Evolutionary conservation across 2,329 filamentous ascomycete species (phyloP).

Genomic region (Cladophialophora chaetospira): DNA sequence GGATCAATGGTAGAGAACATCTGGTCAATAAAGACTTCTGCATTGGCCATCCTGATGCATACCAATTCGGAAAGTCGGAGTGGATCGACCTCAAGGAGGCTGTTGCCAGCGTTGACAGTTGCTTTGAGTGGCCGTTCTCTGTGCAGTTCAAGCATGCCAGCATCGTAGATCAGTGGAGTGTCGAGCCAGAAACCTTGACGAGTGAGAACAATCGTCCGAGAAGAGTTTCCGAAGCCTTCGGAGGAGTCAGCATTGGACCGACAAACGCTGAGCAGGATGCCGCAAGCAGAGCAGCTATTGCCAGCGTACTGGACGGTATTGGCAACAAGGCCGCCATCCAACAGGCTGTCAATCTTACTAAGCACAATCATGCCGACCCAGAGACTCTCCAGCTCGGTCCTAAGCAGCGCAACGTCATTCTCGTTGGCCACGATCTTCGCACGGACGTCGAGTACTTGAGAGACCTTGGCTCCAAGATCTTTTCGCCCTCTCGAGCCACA

Average conservation of each 20-base stretch:
- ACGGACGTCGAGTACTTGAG: slow-evolving; percentile 70
- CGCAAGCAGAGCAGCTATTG: slow-evolving; percentile 20
- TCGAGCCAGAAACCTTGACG: not conserved
- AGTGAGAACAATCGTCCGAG: not conserved
- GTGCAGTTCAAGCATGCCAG: slow-evolving; percentile 33
- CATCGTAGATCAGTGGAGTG: slow-evolving; percentile 12
- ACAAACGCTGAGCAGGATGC: slow-evolving; percentile 19
- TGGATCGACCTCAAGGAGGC: slow-evolving; percentile 53
- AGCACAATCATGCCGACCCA: not conserved
- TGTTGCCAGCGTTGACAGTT: slow-evolving; percentile 51
- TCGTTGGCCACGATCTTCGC: slow-evolving; percentile 75
- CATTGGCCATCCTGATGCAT: slow-evolving; percentile 72
- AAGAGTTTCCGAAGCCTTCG: not conserved
- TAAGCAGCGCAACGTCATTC: slow-evolving; percentile 62
- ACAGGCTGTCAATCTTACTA: slow-evolving; percentile 1
- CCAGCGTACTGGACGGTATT: slow-evolving; percentile 16
- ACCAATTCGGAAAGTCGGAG: slow-evolving; percentile 68
- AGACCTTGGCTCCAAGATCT: slow-evolving; percentile 62
- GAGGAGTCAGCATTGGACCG: slow-evolving; percentile 14
- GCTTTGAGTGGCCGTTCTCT: slow-evolving; percentile 61
- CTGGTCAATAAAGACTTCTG: slow-evolving; percentile 70
- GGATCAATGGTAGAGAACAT: slow-evolving; percentile 68
- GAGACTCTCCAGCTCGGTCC: slow-evolving; percentile 17
- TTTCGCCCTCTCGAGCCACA: slow-evolving; percentile 24
- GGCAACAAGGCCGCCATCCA: slow-evolving; percentile 13